Evolutionary conservation across 2,329 filamentous ascomycete species (phyloP).

Genomic region (Colletotrichum theobromicola): DNA sequence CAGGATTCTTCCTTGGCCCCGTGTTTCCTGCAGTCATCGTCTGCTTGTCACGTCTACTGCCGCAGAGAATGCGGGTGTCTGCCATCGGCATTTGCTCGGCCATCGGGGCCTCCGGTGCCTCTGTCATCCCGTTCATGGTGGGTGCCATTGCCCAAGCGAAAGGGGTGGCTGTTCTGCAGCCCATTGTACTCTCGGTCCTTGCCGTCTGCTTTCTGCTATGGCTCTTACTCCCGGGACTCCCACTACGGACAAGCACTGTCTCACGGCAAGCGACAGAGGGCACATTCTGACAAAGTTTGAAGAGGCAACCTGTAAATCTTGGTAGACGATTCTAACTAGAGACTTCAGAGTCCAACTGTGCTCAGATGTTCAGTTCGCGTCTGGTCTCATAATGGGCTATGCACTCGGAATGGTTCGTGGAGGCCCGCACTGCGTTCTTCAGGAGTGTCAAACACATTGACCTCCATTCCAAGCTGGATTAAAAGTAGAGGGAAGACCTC

Average conservation of each 20-base stretch:
- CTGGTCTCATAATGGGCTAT: not conserved
- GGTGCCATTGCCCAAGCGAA: slow-evolving; percentile 68
- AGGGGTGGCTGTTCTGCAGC: slow-evolving; percentile 62
- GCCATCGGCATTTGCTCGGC: slow-evolving; percentile 82
- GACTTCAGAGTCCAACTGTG: not conserved
- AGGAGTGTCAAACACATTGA: not conserved
- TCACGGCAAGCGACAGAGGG: not conserved
- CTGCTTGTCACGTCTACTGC: slow-evolving; percentile 75
- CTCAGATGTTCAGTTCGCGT: not conserved
- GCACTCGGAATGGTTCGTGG: not conserved
- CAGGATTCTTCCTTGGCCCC: slow-evolving; percentile 74
- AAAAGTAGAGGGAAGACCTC: not conserved
- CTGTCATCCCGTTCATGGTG: slow-evolving; percentile 69
- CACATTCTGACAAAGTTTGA: not conserved
- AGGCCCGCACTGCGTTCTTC: not conserved
- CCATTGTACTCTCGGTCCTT: slow-evolving; percentile 56
- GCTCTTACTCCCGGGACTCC: not conserved
- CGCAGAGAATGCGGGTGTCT: slow-evolving; percentile 75
- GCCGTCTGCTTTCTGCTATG: slow-evolving; percentile 25
- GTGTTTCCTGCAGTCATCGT: slow-evolving; percentile 79
- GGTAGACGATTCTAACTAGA: not conserved
- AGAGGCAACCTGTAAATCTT: not conserved
- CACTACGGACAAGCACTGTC: not conserved
- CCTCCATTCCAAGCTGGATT: not conserved
- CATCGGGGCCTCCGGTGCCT: slow-evolving; percentile 75